Percentiles rank a stretch among this genome's conserved stretches.
Evolutionary conservation across 192 early-diverging fungal species (phyloP).

Genomic region (Backusella macrospora): DNA sequence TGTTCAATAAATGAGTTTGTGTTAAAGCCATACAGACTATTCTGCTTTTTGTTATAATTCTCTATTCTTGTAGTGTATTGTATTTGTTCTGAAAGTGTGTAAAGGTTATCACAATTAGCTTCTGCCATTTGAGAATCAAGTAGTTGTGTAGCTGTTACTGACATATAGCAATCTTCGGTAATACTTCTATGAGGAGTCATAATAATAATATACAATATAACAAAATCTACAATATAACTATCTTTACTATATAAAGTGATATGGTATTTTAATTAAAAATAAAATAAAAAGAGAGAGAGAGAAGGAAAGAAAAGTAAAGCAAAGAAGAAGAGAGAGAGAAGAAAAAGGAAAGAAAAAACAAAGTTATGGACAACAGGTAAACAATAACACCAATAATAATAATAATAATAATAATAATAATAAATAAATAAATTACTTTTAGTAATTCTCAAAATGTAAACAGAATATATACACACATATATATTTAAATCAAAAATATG

Average conservation of each 20-base stretch:
- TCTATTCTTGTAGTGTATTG: background rate
- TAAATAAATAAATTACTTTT: background rate
- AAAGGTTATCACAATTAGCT: background rate
- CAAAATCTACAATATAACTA: background rate
- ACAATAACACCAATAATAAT: conserved; percentile 3
- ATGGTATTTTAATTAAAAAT: background rate
- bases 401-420: too few relatives aligned
- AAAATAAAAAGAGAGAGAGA: background rate
- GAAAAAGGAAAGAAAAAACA: background rate
- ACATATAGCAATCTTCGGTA: background rate
- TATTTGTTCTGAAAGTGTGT: background rate
- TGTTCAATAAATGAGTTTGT: background rate
- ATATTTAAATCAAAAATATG: background rate
- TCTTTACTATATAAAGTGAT: too few relatives aligned
- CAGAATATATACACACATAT: background rate
- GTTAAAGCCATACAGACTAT: background rate
- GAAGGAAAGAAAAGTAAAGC: background rate
- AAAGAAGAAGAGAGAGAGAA: background rate
- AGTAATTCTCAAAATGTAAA: conserved; percentile 12
- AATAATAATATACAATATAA: background rate
- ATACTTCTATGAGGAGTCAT: background rate
- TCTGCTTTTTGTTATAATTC: background rate
- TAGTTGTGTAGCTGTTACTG: background rate
- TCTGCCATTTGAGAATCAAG: conserved; percentile 7
- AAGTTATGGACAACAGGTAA: conserved; percentile 1